Conservation (phyloP, 2,329 filamentous ascomycete genomes). For the Akanthomyces muscarius region DNA sequence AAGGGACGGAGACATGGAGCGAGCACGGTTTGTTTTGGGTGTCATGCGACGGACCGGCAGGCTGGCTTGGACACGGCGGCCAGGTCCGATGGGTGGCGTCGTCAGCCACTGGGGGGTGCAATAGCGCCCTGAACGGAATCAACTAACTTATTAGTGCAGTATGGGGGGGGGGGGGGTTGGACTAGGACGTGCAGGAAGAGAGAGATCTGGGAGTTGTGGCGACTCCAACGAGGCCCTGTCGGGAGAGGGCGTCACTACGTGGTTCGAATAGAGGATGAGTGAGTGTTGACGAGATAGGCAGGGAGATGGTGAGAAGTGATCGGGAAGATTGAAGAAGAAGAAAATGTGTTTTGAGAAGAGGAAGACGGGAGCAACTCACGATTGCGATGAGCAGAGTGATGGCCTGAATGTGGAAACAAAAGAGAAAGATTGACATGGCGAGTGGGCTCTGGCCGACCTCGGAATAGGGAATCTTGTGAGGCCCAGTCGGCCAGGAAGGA, state of each 20-base stretch:
- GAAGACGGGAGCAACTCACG: not conserved
- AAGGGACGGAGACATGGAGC: not conserved
- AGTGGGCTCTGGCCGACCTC: conserved; percentile 9
- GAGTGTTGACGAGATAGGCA: not conserved
- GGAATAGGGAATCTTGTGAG: conserved; percentile 3
- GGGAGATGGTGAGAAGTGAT: not conserved
- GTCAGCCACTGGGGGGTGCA: not conserved
- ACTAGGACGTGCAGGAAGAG: not conserved
- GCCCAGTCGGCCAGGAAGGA: not conserved
- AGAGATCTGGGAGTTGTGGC: not conserved
- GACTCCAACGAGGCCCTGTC: no score
- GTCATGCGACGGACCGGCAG: conserved; percentile 2
- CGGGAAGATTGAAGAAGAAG: not conserved
- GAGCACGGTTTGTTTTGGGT: not conserved
- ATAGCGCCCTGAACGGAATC: not conserved
- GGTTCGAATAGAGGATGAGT: no score
- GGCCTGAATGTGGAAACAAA: not conserved
- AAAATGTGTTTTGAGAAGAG: not conserved
- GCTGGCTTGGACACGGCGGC: conserved; percentile 3
- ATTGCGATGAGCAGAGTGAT: not conserved
- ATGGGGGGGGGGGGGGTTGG: no score
- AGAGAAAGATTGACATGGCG: not conserved
- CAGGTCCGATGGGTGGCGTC: conserved; percentile 11
- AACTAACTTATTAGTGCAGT: not conserved
- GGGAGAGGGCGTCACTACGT: no score